Evolutionary conservation across 2,329 filamentous ascomycete genomes (phyloP).

Genomic region (Colletotrichum sp.): DNA sequence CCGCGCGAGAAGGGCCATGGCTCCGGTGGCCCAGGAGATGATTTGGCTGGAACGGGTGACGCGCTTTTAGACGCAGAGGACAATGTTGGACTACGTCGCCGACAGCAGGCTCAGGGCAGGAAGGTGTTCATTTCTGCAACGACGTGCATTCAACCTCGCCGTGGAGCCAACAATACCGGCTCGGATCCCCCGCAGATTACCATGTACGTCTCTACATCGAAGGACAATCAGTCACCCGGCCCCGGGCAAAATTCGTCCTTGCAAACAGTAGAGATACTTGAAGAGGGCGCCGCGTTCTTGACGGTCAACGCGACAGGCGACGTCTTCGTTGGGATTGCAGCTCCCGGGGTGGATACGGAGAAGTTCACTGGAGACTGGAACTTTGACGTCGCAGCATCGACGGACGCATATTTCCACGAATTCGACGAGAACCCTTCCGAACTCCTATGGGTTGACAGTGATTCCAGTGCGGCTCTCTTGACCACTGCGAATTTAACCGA

Average conservation of each 20-base stretch:
- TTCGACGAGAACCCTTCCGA: slow-evolving; percentile 60
- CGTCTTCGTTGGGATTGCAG: slow-evolving; percentile 78
- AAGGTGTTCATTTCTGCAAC: slow-evolving; percentile 84
- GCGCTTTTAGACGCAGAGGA: slow-evolving; percentile 18
- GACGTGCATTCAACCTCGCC: slow-evolving; percentile 78
- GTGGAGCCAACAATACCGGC: slow-evolving; percentile 48
- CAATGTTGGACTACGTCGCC: slow-evolving; percentile 20
- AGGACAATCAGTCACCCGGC: slow-evolving; percentile 69
- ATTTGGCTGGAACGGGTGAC: slow-evolving; percentile 22
- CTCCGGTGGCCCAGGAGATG: slow-evolving; percentile 24
- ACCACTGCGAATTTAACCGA: slow-evolving; percentile 76
- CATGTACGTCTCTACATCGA: slow-evolving; percentile 75
- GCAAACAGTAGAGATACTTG: slow-evolving; percentile 57
- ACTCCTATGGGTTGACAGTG: slow-evolving; percentile 84
- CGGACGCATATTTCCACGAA: slow-evolving; percentile 77
- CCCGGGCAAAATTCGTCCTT: slow-evolving; percentile 53
- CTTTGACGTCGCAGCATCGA: slow-evolving; percentile 82
- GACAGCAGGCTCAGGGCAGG: slow-evolving; percentile 36
- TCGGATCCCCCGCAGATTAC: slow-evolving; percentile 72
- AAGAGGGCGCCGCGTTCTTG: slow-evolving; percentile 72
- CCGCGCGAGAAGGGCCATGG: slow-evolving; percentile 27
- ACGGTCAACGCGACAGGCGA: slow-evolving; percentile 66
- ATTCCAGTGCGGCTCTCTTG: slow-evolving; percentile 78
- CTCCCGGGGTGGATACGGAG: slow-evolving; percentile 65
- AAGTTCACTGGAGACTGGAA: slow-evolving; percentile 72